A percentile compares a stretch with the other conserved stretches of the same genome.
Conservation (phyloP, 2,329 filamentous ascomycete genomes). For the Fusarium humuli region DNA sequence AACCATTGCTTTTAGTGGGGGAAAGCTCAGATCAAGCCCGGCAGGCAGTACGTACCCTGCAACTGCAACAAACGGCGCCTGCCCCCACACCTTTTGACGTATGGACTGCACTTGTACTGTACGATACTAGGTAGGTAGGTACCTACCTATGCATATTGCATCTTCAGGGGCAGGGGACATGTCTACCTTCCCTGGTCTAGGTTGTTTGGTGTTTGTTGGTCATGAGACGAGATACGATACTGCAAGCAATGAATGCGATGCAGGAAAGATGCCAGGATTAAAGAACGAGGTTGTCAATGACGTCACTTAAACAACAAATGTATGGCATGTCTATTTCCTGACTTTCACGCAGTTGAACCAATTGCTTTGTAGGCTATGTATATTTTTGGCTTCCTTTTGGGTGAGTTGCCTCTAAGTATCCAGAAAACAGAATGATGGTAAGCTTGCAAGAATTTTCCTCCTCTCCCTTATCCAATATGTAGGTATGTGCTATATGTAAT, state of each 20-base stretch:
- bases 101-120: background rate
- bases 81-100: constrained; percentile 4
- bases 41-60: background rate
- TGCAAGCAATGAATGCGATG: constrained; percentile 24
- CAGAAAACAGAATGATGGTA: constrained; percentile 30
- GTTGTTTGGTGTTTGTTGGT: background rate
- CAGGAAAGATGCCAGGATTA: constrained; percentile 13
- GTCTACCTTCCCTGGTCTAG: background rate
- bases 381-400: constrained; percentile 9
- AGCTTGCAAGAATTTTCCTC: constrained; percentile 27
- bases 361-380: constrained; percentile 12
- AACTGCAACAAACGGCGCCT: background rate
- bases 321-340: background rate
- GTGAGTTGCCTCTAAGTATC: constrained; percentile 24
- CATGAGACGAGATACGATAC: constrained; percentile 7
- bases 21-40: background rate
- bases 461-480: constrained; percentile 34
- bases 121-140: background rate
- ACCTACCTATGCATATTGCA: constrained; percentile 3
- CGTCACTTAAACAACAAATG: constrained; percentile 6
- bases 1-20: constrained; percentile 6
- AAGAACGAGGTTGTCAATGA: constrained; percentile 5
- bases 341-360: background rate
- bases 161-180: constrained; percentile 9
- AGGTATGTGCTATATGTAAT: constrained; percentile 28